phyloP scores from a whole-genome alignment of 140 eudicot species.

The Flaveria floridana region DNA sequence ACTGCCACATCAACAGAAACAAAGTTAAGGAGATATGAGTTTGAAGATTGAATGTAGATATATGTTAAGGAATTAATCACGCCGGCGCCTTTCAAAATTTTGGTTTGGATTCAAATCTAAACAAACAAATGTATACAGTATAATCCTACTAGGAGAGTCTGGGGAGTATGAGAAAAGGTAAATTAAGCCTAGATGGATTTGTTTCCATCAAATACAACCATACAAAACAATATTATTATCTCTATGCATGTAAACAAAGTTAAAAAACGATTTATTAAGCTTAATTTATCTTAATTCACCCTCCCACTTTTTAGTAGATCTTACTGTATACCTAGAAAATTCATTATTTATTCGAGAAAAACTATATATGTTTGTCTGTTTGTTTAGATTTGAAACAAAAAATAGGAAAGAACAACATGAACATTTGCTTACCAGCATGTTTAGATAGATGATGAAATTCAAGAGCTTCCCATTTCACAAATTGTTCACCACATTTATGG shows the following conservation, averaged over 20 bases:
- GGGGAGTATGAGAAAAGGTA: too few relatives aligned
- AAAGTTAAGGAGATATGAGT: neutral
- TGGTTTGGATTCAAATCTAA: too few relatives aligned
- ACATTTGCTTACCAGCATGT: constrained; percentile 60
- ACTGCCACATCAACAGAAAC: constrained; percentile 37
- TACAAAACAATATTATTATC: neutral
- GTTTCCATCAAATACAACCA: neutral
- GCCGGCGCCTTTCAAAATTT: too few relatives aligned
- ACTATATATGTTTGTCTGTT: too few relatives aligned
- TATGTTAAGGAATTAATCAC: neutral
- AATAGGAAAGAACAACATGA: neutral
- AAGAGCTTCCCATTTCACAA: constrained; percentile 66
- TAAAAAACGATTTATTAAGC: neutral
- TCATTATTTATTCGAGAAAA: too few relatives aligned
- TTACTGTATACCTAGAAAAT: too few relatives aligned
- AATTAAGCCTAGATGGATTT: neutral
- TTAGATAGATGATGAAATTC: constrained; percentile 78
- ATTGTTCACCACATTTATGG: constrained; percentile 68
- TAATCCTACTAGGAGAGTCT: too few relatives aligned
- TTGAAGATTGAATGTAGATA: neutral
- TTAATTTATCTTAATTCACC: neutral
- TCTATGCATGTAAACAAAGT: neutral
- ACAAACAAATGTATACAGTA: too few relatives aligned
- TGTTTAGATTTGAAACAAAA: neutral
- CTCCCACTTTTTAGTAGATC: neutral